A percentile compares a stretch with the other conserved stretches of the same genome.
Conservation (phyloP, 306 rosid genomes). For the Begonia peltatifolia region DNA sequence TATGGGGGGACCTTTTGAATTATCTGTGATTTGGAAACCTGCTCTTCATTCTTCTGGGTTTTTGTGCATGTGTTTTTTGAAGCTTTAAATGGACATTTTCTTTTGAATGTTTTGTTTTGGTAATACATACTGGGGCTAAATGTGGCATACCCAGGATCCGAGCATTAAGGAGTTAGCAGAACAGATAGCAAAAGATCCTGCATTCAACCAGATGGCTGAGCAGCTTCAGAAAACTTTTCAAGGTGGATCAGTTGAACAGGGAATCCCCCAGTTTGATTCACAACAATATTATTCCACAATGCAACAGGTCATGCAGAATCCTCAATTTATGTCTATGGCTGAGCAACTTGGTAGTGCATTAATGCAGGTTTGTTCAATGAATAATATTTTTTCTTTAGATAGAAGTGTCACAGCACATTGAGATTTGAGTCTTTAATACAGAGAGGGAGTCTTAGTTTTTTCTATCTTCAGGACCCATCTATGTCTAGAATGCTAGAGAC, state of each 20-base stretch:
- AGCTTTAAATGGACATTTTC: too few relatives aligned
- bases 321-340: slow-evolving; percentile 95
- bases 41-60: too few relatives aligned
- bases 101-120: too few relatives aligned
- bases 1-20: too few relatives aligned
- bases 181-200: slow-evolving; percentile 88
- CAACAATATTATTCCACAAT: slow-evolving; percentile 73
- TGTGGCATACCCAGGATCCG: slow-evolving; percentile 60
- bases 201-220: slow-evolving; percentile 97
- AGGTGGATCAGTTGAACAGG: slow-evolving; percentile 41
- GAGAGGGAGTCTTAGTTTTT: not conserved
- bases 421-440: not conserved
- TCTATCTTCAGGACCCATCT: slow-evolving; percentile 71
- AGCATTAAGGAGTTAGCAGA: slow-evolving; percentile 80
- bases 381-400: too few relatives aligned
- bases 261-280: slow-evolving; percentile 71
- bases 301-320: slow-evolving; percentile 99
- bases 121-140: too few relatives aligned
- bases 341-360: slow-evolving; percentile 87
- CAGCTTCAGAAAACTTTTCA: slow-evolving; percentile 90
- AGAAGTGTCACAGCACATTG: too few relatives aligned
- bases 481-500: slow-evolving; percentile 79
- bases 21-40: too few relatives aligned
- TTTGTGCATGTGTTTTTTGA: too few relatives aligned
- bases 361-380: slow-evolving; percentile 58